Percentiles rank a stretch among this genome's conserved stretches.
Evolutionary conservation across 2,329 filamentous ascomycete species (phyloP).

Genomic region (Fusarium anguioides): DNA sequence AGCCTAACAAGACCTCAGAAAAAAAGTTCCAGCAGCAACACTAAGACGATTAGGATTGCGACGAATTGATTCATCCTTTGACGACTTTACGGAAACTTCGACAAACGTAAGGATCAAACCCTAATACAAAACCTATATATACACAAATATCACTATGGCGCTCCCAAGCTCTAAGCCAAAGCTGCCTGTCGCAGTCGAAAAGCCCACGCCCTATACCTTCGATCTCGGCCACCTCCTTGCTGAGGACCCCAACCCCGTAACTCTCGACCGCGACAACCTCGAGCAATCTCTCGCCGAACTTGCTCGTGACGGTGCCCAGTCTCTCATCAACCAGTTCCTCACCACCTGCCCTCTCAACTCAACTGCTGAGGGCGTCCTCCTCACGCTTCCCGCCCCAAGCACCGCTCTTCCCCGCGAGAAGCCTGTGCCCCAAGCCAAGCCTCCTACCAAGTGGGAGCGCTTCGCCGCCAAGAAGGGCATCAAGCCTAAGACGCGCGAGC

Average conservation of each 20-base stretch:
- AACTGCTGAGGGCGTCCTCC: constrained; percentile 76
- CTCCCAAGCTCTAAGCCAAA: constrained; percentile 56
- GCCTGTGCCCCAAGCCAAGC: constrained; percentile 82
- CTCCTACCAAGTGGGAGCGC: constrained; percentile 92
- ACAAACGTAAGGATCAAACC: background rate
- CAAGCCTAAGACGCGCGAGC: constrained; percentile 84
- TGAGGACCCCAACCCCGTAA: constrained; percentile 86
- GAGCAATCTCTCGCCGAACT: constrained; percentile 77
- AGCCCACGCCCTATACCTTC: constrained; percentile 91
- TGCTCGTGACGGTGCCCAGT: constrained; percentile 91
- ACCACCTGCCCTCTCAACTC: constrained; percentile 84
- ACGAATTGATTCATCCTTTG: background rate
- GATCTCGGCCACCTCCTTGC: constrained; percentile 89
- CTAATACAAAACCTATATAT: background rate
- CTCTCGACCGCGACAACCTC: constrained; percentile 62
- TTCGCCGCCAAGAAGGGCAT: constrained; percentile 99
- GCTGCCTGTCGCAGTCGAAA: constrained; percentile 74
- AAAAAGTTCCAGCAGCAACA: constrained; percentile 40
- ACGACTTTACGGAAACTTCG: background rate
- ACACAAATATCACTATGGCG: constrained; percentile 47
- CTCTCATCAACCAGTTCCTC: constrained; percentile 92
- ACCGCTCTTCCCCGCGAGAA: constrained; percentile 90
- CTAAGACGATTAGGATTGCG: constrained; percentile 20
- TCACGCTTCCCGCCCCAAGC: constrained; percentile 76
- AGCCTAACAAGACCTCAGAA: background rate